phyloP scores from a whole-genome alignment of 164 flowering plant species.

The Chimonanthus praecox region DNA sequence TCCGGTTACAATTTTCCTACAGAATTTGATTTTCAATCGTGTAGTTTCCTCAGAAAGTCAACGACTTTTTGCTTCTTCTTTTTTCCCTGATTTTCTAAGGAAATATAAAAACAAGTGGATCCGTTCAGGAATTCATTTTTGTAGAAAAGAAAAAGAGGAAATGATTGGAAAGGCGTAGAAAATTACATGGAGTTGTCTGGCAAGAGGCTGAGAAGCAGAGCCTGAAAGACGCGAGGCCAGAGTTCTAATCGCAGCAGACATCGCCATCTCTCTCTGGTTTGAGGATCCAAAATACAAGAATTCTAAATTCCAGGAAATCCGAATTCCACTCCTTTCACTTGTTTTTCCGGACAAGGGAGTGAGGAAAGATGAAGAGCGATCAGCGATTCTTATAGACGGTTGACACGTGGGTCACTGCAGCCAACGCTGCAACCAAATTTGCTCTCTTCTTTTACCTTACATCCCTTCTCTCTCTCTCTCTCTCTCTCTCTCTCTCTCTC shows the following conservation, averaged over 20 bases:
- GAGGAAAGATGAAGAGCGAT: no score
- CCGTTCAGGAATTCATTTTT: background rate
- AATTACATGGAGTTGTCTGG: slow-evolving; percentile 48
- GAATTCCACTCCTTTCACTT: no score
- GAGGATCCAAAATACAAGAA: no score
- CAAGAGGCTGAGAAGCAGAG: slow-evolving; percentile 17
- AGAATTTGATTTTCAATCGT: background rate
- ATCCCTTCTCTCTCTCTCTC: no score
- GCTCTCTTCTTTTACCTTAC: no score
- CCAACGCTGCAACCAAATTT: no score
- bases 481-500: no score
- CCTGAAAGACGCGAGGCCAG: slow-evolving; percentile 23
- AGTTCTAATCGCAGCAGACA: slow-evolving; percentile 38
- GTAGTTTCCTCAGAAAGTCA: background rate
- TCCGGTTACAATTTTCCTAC: background rate
- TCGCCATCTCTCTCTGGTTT: slow-evolving; percentile 28
- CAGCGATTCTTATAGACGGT: no score
- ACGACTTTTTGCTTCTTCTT: no score
- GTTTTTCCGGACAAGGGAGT: no score
- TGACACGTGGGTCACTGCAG: no score
- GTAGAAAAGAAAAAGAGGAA: background rate
- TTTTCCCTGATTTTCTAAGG: background rate
- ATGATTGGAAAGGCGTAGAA: background rate
- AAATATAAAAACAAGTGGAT: background rate
- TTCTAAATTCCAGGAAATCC: no score